Evolutionary conservation across 768 basidiomycete genomes (phyloP).

Genomic region (Suillus placidus): DNA sequence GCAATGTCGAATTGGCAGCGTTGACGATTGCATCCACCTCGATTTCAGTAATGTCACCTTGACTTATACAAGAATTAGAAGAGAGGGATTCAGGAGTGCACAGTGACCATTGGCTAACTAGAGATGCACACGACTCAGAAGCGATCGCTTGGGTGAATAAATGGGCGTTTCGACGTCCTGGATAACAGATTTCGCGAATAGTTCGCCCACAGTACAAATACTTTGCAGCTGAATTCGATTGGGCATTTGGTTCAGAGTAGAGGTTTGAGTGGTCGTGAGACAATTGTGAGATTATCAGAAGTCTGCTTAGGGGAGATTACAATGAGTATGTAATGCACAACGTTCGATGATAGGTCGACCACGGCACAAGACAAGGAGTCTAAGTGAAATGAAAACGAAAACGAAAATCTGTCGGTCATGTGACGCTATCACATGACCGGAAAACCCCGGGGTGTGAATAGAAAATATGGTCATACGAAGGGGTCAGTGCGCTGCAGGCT

Average conservation of each 20-base stretch:
- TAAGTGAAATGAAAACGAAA: too few relatives aligned
- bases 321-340: too few relatives aligned
- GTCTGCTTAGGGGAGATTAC: too few relatives aligned
- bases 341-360: too few relatives aligned
- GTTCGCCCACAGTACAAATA: constrained; percentile 57
- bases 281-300: neutral
- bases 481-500: too few relatives aligned
- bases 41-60: constrained; percentile 78
- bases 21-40: constrained; percentile 79
- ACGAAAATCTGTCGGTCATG: too few relatives aligned
- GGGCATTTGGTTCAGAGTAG: constrained; percentile 19
- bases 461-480: too few relatives aligned
- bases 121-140: constrained; percentile 66
- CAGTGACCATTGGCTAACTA: constrained; percentile 49
- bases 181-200: constrained; percentile 51
- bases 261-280: neutral
- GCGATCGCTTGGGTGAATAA: constrained; percentile 39
- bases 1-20: constrained; percentile 73
- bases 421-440: too few relatives aligned
- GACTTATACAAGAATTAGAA: constrained; percentile 41
- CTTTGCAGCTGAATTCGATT: constrained; percentile 38
- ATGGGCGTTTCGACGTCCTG: constrained; percentile 35
- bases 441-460: too few relatives aligned
- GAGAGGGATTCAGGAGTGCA: neutral
- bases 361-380: neutral